Percentiles rank a stretch among this genome's conserved stretches.
Evolutionary conservation across 2,329 filamentous ascomycete genomes (phyloP).

Genomic region (Neobulgaria alba): DNA sequence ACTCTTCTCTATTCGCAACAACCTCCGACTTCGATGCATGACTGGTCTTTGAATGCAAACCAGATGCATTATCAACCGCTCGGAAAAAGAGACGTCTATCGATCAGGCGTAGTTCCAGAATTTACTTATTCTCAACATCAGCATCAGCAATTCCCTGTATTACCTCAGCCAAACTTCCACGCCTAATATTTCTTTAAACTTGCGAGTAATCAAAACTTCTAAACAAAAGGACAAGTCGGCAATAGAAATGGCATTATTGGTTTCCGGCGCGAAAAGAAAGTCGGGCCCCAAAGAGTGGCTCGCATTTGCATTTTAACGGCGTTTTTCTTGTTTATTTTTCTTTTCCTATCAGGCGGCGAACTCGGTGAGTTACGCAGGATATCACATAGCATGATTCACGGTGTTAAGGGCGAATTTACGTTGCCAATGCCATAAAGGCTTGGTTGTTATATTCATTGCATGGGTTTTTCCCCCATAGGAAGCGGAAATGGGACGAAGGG

Average conservation of each 20-base stretch:
- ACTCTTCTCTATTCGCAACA: slow-evolving; percentile 88
- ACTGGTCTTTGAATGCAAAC: slow-evolving; percentile 55
- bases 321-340: slow-evolving; percentile 12
- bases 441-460: slow-evolving; percentile 10
- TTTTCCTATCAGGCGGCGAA: slow-evolving; percentile 15
- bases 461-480: slow-evolving; percentile 7
- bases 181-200: slow-evolving; percentile 19
- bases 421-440: slow-evolving; percentile 10
- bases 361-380: slow-evolving; percentile 11
- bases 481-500: too few relatives aligned
- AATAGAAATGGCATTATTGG: too few relatives aligned
- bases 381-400: slow-evolving; percentile 20
- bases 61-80: slow-evolving; percentile 79
- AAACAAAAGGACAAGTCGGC: too few relatives aligned
- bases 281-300: slow-evolving; percentile 10
- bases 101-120: slow-evolving; percentile 63
- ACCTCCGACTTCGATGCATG: slow-evolving; percentile 68
- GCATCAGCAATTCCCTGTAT: slow-evolving; percentile 22
- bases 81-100: slow-evolving; percentile 58
- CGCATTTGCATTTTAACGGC: slow-evolving; percentile 16
- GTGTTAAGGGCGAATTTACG: slow-evolving; percentile 13
- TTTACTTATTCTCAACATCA: slow-evolving; percentile 27
- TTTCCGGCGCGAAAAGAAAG: slow-evolving; percentile 13
- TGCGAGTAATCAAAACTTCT: too few relatives aligned
- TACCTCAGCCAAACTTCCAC: slow-evolving; percentile 30